Base-by-base conservation (phyloP, 306 rosid genomes). In the Ormosia semicastrata region DNA sequence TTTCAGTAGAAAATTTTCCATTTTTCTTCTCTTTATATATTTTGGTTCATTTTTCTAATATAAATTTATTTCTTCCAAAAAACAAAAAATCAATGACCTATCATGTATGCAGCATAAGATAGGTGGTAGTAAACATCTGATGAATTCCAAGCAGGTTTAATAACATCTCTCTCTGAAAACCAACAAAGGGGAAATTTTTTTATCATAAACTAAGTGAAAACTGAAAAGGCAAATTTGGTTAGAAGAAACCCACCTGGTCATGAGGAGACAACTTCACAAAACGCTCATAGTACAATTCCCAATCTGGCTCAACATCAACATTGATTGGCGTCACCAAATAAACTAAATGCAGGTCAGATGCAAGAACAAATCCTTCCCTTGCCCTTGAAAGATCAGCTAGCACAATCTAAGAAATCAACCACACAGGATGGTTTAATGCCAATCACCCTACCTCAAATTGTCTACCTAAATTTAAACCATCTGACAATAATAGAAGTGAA, bases 361-460 rank as follows among this genome's bases (percentile, higher is more conserved):
- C 99, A 63, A 95, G 97, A 60, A 95, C 96, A 91, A 95, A 95
- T 81, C 99, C 99, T 85, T 95, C 99, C 85, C 99, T 88, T 54
- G 99, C 99, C 89, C 98, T 95, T 78, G 95, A 90, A 88, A 95
- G 98, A 83, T 95, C 99, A 77, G 92, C 96, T 83, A 95, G 86
- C 80, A 95, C 99, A 82, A 93, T 79, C 99, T 95, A 85, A 46
- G 82, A 63, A 85, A 62, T 36, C 74, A 73, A 77, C 60, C 67
- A 62, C 65, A 76, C 66, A 84, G 13, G 14, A 86, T 59, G 39
- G 54, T 66, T 82, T 76, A 82, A 33, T 65, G 44, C 37, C 56
- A 53, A 53, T 50, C 56, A 44, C 8, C 73, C 37, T 57, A 37
- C 53, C 29, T 67, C 13, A 39, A 44, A 50, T 76, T 68, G 66